Evolutionary conservation across 2,329 filamentous ascomycete species (phyloP).

Genomic region (Erysiphe pulchra): DNA sequence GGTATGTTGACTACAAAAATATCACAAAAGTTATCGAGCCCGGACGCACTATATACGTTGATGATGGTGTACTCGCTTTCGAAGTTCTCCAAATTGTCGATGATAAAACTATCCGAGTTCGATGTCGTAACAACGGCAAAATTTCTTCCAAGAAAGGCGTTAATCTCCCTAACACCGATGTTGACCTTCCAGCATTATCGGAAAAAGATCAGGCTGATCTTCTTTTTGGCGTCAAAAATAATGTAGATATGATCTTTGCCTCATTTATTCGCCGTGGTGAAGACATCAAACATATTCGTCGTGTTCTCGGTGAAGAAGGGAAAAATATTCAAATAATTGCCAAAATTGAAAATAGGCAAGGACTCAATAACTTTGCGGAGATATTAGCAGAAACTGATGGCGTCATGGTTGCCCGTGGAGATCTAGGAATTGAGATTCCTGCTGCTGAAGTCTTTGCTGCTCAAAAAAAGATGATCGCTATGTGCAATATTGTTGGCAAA

Average conservation of each 20-base stretch:
- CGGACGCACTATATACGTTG: constrained; percentile 90
- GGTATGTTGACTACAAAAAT: constrained; percentile 99
- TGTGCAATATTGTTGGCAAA: constrained; percentile 98
- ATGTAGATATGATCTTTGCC: constrained; percentile 96
- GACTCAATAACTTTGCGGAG: constrained; percentile 98
- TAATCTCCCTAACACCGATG: constrained; percentile 95
- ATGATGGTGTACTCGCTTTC: constrained; percentile 93
- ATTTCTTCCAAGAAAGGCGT: constrained; percentile 99
- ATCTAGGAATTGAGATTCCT: constrained; percentile 94
- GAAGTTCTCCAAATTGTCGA: constrained; percentile 74
- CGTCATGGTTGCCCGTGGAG: constrained; percentile 98
- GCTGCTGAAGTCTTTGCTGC: constrained; percentile 96
- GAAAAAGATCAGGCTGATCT: constrained; percentile 96
- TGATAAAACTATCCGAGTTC: constrained; percentile 65
- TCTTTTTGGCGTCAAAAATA: constrained; percentile 90
- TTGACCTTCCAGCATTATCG: constrained; percentile 87
- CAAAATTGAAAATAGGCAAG: constrained; percentile 99
- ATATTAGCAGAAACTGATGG: constrained; percentile 90
- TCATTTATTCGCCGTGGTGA: constrained; percentile 90
- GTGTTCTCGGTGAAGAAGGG: constrained; percentile 72
- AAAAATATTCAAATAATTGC: constrained; percentile 97
- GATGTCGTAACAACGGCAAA: constrained; percentile 88
- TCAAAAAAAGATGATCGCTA: constrained; percentile 99
- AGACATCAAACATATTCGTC: constrained; percentile 81
- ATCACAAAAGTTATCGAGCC: constrained; percentile 92